These are phyloP conservation scores for Fusarium papillatum DNA, from an alignment of 2,329 filamentous ascomycete genomes.

Conservation along the genomic window DNA sequence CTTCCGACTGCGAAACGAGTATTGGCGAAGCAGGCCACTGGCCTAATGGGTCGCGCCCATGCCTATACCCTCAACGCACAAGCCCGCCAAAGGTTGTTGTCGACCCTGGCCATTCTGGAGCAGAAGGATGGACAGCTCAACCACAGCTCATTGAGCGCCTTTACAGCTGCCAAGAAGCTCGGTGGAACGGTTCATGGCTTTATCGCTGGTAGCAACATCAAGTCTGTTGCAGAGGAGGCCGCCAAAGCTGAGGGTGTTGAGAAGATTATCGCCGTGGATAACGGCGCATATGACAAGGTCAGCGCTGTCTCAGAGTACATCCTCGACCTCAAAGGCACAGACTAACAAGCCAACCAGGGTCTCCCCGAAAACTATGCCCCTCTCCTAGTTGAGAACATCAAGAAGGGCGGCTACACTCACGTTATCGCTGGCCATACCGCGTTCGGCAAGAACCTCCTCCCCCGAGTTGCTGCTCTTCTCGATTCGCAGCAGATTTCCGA, in stretches of 20 bases:
- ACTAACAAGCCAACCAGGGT: constrained; percentile 65
- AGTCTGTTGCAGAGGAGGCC: constrained; percentile 83
- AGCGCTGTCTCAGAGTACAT: background rate
- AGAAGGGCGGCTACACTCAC: constrained; percentile 94
- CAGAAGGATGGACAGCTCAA: constrained; percentile 93
- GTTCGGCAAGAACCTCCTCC: constrained; percentile 96
- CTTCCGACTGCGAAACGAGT: constrained; percentile 47
- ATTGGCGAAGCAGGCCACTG: constrained; percentile 42
- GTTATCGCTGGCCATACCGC: constrained; percentile 92
- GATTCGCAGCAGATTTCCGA: constrained; percentile 96
- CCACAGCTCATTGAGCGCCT: constrained; percentile 83
- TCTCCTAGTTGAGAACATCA: constrained; percentile 94
- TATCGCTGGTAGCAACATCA: constrained; percentile 84
- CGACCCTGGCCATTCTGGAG: constrained; percentile 92
- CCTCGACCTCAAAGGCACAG: background rate
- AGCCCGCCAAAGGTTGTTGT: constrained; percentile 71
- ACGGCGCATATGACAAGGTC: constrained; percentile 92
- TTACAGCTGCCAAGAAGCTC: constrained; percentile 88
- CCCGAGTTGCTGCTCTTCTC: constrained; percentile 90
- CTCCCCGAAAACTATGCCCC: constrained; percentile 96
- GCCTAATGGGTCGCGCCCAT: constrained; percentile 44
- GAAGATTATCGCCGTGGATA: constrained; percentile 92
- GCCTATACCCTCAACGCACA: constrained; percentile 46
- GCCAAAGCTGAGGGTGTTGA: constrained; percentile 92
- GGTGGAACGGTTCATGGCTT: constrained; percentile 91